phyloP scores from a whole-genome alignment of 495 filamentous ascomycete species.

The Aspergillus saccharolyticus region DNA sequence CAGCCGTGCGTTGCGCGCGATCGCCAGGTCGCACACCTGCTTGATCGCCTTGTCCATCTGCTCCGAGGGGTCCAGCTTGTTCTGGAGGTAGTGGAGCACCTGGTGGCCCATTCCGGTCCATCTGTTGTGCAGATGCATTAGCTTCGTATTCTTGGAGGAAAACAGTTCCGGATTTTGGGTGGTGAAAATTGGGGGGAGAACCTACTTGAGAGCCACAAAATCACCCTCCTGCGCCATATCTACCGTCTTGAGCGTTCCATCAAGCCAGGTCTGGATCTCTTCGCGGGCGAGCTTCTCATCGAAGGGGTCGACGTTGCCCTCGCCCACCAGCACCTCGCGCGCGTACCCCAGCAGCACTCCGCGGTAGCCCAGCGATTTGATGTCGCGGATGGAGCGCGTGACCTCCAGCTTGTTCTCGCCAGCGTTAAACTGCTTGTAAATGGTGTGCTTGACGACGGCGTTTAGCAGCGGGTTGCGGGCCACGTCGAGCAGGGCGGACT shows the following conservation, averaged over 20 bases:
- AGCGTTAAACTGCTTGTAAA: constrained; percentile 50
- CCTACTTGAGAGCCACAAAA: constrained; percentile 81
- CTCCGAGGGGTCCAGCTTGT: constrained; percentile 52
- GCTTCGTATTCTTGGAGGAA: constrained; percentile 3
- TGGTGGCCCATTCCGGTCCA: constrained; percentile 88
- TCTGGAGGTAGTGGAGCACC: constrained; percentile 59
- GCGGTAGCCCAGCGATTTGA: constrained; percentile 41
- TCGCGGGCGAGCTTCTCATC: constrained; percentile 38
- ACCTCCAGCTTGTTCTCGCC: constrained; percentile 46
- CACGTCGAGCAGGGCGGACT: constrained; percentile 45
- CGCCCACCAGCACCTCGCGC: constrained; percentile 39
- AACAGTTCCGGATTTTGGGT: background rate
- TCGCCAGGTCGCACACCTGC: constrained; percentile 71
- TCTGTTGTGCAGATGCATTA: constrained; percentile 27
- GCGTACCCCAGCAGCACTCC: constrained; percentile 48
- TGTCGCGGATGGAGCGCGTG: constrained; percentile 37
- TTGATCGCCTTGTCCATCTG: constrained; percentile 65
- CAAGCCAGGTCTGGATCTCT: constrained; percentile 68
- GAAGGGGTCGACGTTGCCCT: constrained; percentile 27
- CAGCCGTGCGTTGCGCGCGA: constrained; percentile 63
- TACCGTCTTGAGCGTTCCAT: constrained; percentile 72
- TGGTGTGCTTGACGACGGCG: constrained; percentile 41
- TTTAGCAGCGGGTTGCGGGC: constrained; percentile 44
- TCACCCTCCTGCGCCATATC: constrained; percentile 68
- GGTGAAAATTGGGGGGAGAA: constrained; percentile 4